phyloP scores from a whole-genome alignment of 2,329 filamentous ascomycete genomes.

The Ophiostoma piceae region DNA sequence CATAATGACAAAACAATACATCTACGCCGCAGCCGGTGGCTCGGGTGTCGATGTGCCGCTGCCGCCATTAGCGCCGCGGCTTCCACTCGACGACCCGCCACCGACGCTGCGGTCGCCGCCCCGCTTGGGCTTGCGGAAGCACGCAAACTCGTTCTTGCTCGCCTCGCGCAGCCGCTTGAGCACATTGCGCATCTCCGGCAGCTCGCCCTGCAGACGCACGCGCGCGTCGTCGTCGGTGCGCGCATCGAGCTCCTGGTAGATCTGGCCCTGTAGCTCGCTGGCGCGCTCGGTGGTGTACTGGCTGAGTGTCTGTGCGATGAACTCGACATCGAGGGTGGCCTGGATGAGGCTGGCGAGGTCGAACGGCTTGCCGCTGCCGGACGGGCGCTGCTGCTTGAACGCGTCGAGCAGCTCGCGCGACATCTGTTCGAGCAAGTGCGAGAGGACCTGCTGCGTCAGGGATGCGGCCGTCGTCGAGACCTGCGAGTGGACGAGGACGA shows the following conservation, averaged over 20 bases:
- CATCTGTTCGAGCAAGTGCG: constrained; percentile 77
- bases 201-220: constrained; percentile 71
- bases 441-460: constrained; percentile 75
- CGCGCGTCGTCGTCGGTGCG: constrained; percentile 85
- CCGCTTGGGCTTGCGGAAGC: constrained; percentile 63
- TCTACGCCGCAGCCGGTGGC: not conserved
- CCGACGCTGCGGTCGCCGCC: constrained; percentile 16
- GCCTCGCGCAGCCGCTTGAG: constrained; percentile 78
- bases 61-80: not conserved
- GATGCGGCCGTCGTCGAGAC: constrained; percentile 72
- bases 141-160: constrained; percentile 81
- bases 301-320: constrained; percentile 86
- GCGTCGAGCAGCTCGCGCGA: constrained; percentile 75
- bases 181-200: constrained; percentile 82
- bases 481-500: constrained; percentile 89
- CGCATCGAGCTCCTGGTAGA: constrained; percentile 80
- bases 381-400: constrained; percentile 55
- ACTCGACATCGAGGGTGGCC: constrained; percentile 94
- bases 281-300: constrained; percentile 84
- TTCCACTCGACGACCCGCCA: not conserved
- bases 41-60: constrained; percentile 16
- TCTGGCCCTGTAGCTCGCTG: constrained; percentile 75
- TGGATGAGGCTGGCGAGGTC: constrained; percentile 83
- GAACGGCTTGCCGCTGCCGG: constrained; percentile 42
- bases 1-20: not conserved